These are phyloP conservation scores for Urochloa ruziziensis DNA, from an alignment of 176 grass and related monocot species.

Conservation along the genomic window DNA sequence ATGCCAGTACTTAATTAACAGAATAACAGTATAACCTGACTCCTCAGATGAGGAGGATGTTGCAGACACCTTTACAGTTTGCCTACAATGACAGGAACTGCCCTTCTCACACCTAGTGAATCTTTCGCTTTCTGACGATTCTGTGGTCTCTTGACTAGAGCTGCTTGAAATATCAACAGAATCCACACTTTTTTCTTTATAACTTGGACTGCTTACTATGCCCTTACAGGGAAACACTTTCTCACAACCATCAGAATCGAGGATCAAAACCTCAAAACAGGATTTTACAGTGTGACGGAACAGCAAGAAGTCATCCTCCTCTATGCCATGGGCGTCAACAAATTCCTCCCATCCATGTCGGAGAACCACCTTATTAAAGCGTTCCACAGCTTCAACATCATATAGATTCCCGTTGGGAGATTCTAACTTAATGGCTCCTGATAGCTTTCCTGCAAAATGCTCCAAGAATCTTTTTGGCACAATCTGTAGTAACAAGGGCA, in stretches of 20 bases:
- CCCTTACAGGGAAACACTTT: slow-evolving; percentile 13
- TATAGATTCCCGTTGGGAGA: slow-evolving; percentile 32
- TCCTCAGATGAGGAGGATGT: slow-evolving; percentile 1
- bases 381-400: slow-evolving; percentile 13
- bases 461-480: slow-evolving; percentile 44
- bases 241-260: slow-evolving; percentile 28
- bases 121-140: not conserved
- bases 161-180: not conserved
- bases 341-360: slow-evolving; percentile 50
- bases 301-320: slow-evolving; percentile 37
- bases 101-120: not conserved
- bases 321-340: slow-evolving; percentile 26
- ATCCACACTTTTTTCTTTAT: not conserved
- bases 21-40: slow-evolving; percentile 23
- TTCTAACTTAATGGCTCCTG: slow-evolving; percentile 31
- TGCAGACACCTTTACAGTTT: not conserved
- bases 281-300: slow-evolving; percentile 34
- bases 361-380: not conserved
- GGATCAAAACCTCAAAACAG: slow-evolving; percentile 40
- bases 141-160: not conserved
- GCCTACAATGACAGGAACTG: not conserved
- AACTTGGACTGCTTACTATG: not conserved
- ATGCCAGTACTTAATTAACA: not conserved
- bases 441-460: slow-evolving; percentile 20
- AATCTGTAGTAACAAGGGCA: slow-evolving; percentile 20